A percentile compares a stretch with the other conserved stretches of the same genome.
Evolutionary conservation across 2,329 filamentous ascomycete species (phyloP).

Genomic region (Nemania abortiva): DNA sequence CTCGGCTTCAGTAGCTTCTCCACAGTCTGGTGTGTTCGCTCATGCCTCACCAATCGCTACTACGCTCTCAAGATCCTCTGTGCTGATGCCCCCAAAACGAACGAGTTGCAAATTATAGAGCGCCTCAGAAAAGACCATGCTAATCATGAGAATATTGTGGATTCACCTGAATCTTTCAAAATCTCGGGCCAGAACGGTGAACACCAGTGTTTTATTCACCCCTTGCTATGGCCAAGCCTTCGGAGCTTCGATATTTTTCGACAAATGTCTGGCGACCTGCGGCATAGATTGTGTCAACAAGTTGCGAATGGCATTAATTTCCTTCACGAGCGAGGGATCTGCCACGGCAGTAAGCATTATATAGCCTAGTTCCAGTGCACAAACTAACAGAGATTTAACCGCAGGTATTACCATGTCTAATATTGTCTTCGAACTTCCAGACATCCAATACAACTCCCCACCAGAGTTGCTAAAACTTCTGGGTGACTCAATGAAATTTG

Average conservation of each 20-base stretch:
- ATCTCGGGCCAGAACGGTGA: background rate
- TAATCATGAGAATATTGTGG: background rate
- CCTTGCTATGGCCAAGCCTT: background rate
- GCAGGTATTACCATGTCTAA: background rate
- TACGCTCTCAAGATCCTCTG: slow-evolving; percentile 1
- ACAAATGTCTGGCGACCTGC: background rate
- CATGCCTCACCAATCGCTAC: background rate
- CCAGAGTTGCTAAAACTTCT: background rate
- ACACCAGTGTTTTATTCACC: background rate
- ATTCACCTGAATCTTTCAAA: background rate
- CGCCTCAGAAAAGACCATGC: background rate
- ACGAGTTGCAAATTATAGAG: background rate
- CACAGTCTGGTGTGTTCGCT: background rate
- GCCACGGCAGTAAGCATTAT: background rate
- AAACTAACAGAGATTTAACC: background rate
- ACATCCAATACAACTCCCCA: background rate
- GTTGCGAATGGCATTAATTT: background rate
- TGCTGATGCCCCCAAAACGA: background rate
- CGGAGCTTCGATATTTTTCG: background rate
- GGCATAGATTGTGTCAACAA: background rate
- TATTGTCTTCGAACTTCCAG: background rate
- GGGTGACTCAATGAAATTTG: background rate
- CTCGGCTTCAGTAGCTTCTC: background rate
- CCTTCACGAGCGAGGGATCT: background rate
- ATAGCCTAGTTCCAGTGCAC: background rate